A percentile compares a stretch with the other conserved stretches of the same genome.
Conservation (phyloP, 805 yeast genomes). For the Suhomyces pyralidae region DNA sequence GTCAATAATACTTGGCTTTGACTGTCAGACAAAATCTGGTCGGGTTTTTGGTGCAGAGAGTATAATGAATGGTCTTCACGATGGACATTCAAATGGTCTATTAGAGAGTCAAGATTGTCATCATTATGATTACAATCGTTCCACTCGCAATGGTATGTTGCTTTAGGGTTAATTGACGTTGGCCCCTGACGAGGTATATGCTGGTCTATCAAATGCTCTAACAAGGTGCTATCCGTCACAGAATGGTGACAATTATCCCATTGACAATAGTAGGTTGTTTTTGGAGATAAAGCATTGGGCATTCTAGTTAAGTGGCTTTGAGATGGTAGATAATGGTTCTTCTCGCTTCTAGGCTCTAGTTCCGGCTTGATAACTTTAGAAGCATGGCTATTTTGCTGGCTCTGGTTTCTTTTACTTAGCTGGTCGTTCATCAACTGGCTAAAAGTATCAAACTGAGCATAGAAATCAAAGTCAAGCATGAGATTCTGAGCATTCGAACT, state of each 20-base stretch:
- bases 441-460: slow-evolving; percentile 34
- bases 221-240: slow-evolving; percentile 31
- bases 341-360: background rate
- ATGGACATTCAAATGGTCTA: slow-evolving; percentile 50
- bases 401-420: background rate
- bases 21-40: slow-evolving; percentile 1
- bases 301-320: background rate
- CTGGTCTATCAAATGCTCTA: slow-evolving; percentile 39
- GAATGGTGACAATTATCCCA: slow-evolving; percentile 63
- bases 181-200: slow-evolving; percentile 41
- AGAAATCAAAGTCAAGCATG: slow-evolving; percentile 37
- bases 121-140: slow-evolving; percentile 60
- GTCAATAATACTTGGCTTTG: slow-evolving; percentile 5
- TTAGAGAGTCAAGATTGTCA: slow-evolving; percentile 48
- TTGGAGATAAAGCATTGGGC: background rate
- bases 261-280: slow-evolving; percentile 20
- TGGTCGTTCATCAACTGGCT: slow-evolving; percentile 13
- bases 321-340: background rate
- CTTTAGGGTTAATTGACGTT: slow-evolving; percentile 7
- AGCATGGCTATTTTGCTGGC: background rate
- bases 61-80: background rate
- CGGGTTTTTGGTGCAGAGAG: background rate
- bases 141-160: slow-evolving; percentile 66
- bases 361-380: background rate
- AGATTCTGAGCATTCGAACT: slow-evolving; percentile 9